These are phyloP conservation scores for Claviceps cyperi DNA, from an alignment of 2,329 filamentous ascomycete species.

Conservation along the genomic window DNA sequence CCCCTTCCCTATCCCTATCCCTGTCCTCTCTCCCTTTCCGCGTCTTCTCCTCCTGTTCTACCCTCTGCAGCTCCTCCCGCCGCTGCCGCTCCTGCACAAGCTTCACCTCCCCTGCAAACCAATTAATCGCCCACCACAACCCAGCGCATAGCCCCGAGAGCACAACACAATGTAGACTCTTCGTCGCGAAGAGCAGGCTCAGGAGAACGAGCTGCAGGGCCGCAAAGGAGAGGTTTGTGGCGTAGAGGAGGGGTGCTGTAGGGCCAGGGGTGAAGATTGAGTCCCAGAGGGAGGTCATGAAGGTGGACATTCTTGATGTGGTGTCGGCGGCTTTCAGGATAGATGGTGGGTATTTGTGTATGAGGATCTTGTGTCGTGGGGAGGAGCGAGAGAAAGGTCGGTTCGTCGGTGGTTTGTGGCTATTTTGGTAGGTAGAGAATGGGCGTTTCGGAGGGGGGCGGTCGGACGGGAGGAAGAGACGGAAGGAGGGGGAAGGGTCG, in stretches of 20 bases:
- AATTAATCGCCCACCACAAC: slow-evolving; percentile 91
- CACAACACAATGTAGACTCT: slow-evolving; percentile 77
- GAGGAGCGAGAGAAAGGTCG: too few species aligned
- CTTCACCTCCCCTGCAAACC: slow-evolving; percentile 65
- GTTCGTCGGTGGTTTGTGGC: too few species aligned
- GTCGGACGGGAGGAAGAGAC: too few species aligned
- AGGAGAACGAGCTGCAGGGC: slow-evolving; percentile 69
- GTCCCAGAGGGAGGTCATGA: slow-evolving; percentile 68
- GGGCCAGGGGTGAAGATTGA: slow-evolving; percentile 89
- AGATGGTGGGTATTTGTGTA: too few species aligned
- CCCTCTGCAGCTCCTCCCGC: slow-evolving; percentile 19
- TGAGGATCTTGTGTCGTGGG: too few species aligned
- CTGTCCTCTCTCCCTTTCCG: slow-evolving; percentile 20
- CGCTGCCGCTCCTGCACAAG: slow-evolving; percentile 23
- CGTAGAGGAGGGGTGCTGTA: slow-evolving; percentile 73
- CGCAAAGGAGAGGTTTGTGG: slow-evolving; percentile 82
- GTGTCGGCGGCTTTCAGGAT: too few species aligned
- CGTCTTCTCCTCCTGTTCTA: slow-evolving; percentile 11
- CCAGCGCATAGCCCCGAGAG: slow-evolving; percentile 67
- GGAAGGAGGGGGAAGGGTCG: too few species aligned
- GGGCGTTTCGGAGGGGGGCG: too few species aligned
- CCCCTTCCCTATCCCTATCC: slow-evolving; percentile 13
- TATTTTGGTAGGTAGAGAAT: too few species aligned
- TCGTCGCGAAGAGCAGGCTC: slow-evolving; percentile 61
- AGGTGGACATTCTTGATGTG: slow-evolving; percentile 35